Conservation (phyloP, 192 early-diverging fungal genomes). For the Powellomyces hirtus region DNA sequence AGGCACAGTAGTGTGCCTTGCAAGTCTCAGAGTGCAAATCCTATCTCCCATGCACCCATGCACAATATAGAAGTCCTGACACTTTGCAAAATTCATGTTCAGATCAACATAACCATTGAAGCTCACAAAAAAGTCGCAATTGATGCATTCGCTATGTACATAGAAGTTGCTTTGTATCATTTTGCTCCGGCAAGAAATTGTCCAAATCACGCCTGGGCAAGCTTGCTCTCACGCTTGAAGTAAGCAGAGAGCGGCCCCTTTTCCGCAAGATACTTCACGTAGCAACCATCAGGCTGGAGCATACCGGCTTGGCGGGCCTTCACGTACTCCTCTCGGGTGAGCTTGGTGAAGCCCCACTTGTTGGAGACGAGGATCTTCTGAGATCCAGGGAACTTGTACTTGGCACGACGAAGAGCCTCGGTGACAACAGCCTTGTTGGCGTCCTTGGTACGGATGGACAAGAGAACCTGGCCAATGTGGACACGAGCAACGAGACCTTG, state of each 20-base stretch:
- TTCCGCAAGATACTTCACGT: slow-evolving; percentile 88
- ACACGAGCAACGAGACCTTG: slow-evolving; percentile 93
- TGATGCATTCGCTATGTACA: no score
- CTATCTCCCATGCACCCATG: no score
- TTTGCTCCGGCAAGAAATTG: no score
- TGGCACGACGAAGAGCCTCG: slow-evolving; percentile 88
- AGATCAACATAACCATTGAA: no score
- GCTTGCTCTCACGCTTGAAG: slow-evolving; percentile 30
- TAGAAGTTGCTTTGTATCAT: neutral
- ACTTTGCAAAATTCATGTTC: no score
- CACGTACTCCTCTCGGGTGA: slow-evolving; percentile 71
- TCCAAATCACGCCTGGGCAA: slow-evolving; percentile 13
- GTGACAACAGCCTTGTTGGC: slow-evolving; percentile 88
- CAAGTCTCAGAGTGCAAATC: no score
- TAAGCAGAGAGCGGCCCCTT: slow-evolving; percentile 71
- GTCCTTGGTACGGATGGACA: slow-evolving; percentile 96
- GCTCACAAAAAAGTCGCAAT: no score
- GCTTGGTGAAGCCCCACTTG: slow-evolving; percentile 99
- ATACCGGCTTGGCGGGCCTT: slow-evolving; percentile 69
- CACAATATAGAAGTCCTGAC: no score
- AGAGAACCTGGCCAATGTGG: slow-evolving; percentile 95
- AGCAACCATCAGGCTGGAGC: slow-evolving; percentile 89
- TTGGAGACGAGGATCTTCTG: slow-evolving; percentile 99
- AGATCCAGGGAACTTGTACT: slow-evolving; percentile 99
- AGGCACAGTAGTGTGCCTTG: no score